Evolutionary conservation across 164 flowering plant species (phyloP), one percentile per base, ranked within the genome.

Genomic region (Taxillus chinensis): DNA sequence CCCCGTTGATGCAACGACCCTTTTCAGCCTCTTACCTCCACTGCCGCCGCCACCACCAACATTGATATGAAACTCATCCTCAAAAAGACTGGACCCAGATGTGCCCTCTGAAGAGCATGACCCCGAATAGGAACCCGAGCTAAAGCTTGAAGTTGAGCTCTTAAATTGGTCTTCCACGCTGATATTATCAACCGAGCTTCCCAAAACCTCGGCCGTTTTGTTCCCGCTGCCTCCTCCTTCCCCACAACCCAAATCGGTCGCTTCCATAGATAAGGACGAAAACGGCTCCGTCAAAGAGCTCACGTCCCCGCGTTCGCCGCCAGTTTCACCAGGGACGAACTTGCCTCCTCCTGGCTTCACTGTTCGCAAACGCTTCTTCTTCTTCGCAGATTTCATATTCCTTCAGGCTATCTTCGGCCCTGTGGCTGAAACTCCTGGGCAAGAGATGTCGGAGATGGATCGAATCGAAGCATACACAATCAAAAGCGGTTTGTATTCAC

Each of bases 1-100:
- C 9, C 98, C 98, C 0, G 91, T 67, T 2, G 82, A 70, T 1
- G 91, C 95, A 65, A 81, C 75, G 41, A 79, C 72, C 65, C 52
- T 82, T 75, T 78, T 80, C 66, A 73, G 73, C 80, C 74, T 80
- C 15, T 60, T 73, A 46, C 70, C 65, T 54, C 75, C 62, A 46
- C 39, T 68, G 27, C 27, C 27, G 27, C 27, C 27, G 16, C 62
- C 63, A 17, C 67, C 74, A 70, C 60, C 75, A 59, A 4, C 61
- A 12, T 38, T 48, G 60, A 43, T 64, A 27, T 27, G 27, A 27
- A 27, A 27, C 54, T 56, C 64, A 45, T 62, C 61, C 59, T 66
- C 46, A 14, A 37, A 48, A 52, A 37, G 58, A 62, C 61, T 65
- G 17, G 60, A 38, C 55, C 71, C 83, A 41, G 43, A 55, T 64